A percentile compares a stretch with the other conserved stretches of the same genome.
Conservation (phyloP, 164 flowering plant species). For the Umbellularia californica region DNA sequence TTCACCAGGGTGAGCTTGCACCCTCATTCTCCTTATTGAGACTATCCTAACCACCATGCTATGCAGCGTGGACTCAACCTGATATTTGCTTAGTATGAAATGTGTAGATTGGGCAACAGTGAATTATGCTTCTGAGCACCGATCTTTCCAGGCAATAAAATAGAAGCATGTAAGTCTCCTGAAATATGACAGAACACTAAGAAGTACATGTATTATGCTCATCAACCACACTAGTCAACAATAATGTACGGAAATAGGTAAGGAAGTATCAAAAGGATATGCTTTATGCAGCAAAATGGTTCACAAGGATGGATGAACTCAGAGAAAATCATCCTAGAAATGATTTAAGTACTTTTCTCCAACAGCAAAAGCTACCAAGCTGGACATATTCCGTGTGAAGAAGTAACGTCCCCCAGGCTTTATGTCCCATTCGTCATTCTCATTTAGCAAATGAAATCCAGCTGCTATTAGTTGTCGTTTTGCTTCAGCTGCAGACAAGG, state of each 20-base stretch:
- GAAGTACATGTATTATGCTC: not conserved
- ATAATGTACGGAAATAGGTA: not conserved
- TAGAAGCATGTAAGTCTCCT: not conserved
- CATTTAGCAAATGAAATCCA: slow-evolving; percentile 75
- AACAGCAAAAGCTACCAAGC: slow-evolving; percentile 84
- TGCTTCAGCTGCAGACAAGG: slow-evolving; percentile 72
- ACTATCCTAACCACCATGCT: too few relatives aligned
- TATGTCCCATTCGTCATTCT: slow-evolving; percentile 91
- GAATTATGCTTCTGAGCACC: not conserved
- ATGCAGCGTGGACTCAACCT: too few relatives aligned
- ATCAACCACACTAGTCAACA: not conserved
- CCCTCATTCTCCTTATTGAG: too few relatives aligned
- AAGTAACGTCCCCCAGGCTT: slow-evolving; percentile 93
- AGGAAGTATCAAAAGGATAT: not conserved
- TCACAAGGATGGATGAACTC: not conserved
- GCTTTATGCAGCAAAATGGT: not conserved
- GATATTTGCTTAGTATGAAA: too few relatives aligned
- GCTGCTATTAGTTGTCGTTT: slow-evolving; percentile 69
- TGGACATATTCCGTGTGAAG: slow-evolving; percentile 92
- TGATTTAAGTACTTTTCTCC: slow-evolving; percentile 69
- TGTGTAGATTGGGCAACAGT: too few relatives aligned
- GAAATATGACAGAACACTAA: not conserved
- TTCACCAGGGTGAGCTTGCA: too few relatives aligned
- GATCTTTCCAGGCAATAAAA: not conserved
- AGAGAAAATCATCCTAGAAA: not conserved